phyloP scores from a whole-genome alignment of 2,329 filamentous ascomycete genomes.

The Aspergillus pseudoviridinutans region DNA sequence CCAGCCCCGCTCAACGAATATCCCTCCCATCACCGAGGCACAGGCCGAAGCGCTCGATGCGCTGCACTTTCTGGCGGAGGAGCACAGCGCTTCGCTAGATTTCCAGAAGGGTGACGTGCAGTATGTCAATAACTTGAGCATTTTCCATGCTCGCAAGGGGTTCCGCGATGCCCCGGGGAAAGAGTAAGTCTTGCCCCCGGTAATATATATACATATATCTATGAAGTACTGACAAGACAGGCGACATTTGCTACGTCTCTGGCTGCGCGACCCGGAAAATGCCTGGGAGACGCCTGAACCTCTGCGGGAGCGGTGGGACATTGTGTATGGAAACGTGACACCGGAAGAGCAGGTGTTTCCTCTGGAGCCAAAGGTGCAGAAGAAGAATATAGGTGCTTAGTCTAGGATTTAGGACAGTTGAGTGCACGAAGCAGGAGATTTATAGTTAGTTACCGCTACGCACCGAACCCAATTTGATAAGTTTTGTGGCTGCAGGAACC shows the following conservation, averaged over 20 bases:
- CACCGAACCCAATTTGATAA: no score
- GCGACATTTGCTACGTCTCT: slow-evolving; percentile 46
- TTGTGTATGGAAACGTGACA: slow-evolving; percentile 39
- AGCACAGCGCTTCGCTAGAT: slow-evolving; percentile 40
- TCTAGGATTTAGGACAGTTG: no score
- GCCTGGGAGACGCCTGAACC: slow-evolving; percentile 43
- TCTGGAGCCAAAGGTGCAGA: slow-evolving; percentile 26
- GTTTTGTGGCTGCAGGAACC: neutral
- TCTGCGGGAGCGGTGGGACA: slow-evolving; percentile 37
- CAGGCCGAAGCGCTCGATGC: slow-evolving; percentile 52
- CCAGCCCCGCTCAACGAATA: slow-evolving; percentile 38
- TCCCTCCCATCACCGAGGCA: slow-evolving; percentile 49
- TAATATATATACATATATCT: neutral
- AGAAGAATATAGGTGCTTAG: neutral
- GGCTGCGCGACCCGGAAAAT: slow-evolving; percentile 46
- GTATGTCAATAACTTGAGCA: slow-evolving; percentile 50
- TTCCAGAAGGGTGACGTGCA: slow-evolving; percentile 50
- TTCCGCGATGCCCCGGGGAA: slow-evolving; percentile 40
- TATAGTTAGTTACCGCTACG: no score
- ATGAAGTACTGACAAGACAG: slow-evolving; percentile 10
- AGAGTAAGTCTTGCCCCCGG: slow-evolving; percentile 29
- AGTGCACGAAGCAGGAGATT: no score
- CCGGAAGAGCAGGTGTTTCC: slow-evolving; percentile 42
- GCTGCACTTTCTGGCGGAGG: slow-evolving; percentile 48
- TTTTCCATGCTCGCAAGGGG: slow-evolving; percentile 49